Evolutionary conservation across 2,329 filamentous ascomycete species (phyloP).

Genomic region (Fonsecaea pugnacius): DNA sequence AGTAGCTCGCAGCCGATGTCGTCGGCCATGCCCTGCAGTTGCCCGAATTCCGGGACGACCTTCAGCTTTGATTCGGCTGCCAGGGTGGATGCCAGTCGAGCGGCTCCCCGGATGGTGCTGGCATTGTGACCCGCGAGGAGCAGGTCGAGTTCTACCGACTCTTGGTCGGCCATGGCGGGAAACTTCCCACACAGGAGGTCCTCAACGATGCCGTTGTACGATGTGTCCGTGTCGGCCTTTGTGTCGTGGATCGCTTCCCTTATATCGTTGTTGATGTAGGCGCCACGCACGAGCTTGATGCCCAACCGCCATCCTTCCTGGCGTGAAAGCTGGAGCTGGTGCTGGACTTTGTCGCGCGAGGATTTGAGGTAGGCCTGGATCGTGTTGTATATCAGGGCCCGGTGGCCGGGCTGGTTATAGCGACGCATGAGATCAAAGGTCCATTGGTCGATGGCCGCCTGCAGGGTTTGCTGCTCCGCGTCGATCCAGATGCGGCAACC

Average conservation of each 20-base stretch:
- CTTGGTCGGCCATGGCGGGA: constrained; percentile 42
- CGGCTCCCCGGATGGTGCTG: constrained; percentile 58
- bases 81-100: constrained; percentile 51
- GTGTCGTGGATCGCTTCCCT: constrained; percentile 52
- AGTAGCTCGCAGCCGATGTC: constrained; percentile 72
- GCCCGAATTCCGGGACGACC: constrained; percentile 66
- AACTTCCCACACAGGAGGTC: constrained; percentile 56
- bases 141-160: constrained; percentile 54
- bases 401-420: constrained; percentile 51
- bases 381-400: constrained; percentile 55
- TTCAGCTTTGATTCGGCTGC: constrained; percentile 50
- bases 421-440: constrained; percentile 59
- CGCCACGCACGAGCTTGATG: constrained; percentile 59
- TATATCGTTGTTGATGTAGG: constrained; percentile 57
- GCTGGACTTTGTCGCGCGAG: constrained; percentile 50
- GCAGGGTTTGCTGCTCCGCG: constrained; percentile 59
- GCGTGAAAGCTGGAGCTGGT: constrained; percentile 53
- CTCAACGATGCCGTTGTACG: constrained; percentile 62
- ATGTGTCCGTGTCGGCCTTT: constrained; percentile 54
- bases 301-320: constrained; percentile 56
- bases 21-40: constrained; percentile 95
- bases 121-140: constrained; percentile 66
- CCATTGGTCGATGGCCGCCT: constrained; percentile 58
- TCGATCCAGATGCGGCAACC: constrained; percentile 57
- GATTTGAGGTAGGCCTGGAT: constrained; percentile 60